Conservation (phyloP, 257 asterid species). For the Linderniella brevidens region DNA sequence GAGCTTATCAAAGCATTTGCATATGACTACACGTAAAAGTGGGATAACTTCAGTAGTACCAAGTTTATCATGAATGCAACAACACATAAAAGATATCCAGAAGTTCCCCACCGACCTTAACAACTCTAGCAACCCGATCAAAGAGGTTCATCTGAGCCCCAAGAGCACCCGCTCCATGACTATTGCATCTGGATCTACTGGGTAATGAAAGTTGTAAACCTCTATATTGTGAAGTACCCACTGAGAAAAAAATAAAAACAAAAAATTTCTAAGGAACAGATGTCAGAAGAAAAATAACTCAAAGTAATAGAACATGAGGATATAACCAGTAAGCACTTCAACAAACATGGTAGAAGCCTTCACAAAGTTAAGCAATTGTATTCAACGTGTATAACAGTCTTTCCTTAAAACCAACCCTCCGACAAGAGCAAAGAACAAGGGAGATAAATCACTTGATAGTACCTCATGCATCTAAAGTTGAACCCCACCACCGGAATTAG, state of each 20-base stretch:
- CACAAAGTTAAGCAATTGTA: no score
- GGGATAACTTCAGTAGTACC: constrained; percentile 6
- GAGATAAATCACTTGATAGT: no score
- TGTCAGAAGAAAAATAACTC: background rate
- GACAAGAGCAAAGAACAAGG: no score
- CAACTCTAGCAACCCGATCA: constrained; percentile 88
- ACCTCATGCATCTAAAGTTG: no score
- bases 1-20: constrained; percentile 81
- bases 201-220: constrained; percentile 34
- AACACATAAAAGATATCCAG: constrained; percentile 8
- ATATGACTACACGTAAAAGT: constrained; percentile 39
- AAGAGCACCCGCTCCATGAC: constrained; percentile 57
- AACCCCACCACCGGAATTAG: no score
- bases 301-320: background rate
- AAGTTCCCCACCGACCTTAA: constrained; percentile 49
- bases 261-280: constrained; percentile 5
- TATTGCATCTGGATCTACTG: constrained; percentile 24
- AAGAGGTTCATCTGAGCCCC: constrained; percentile 77
- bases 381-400: no score
- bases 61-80: constrained; percentile 6
- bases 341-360: no score
- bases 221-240: constrained; percentile 35
- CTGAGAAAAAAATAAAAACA: constrained; percentile 18
- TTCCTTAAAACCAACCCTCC: no score
- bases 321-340: no score